Conservation (phyloP, 2,329 filamentous ascomycete genomes). For the Esteya vermicola region DNA sequence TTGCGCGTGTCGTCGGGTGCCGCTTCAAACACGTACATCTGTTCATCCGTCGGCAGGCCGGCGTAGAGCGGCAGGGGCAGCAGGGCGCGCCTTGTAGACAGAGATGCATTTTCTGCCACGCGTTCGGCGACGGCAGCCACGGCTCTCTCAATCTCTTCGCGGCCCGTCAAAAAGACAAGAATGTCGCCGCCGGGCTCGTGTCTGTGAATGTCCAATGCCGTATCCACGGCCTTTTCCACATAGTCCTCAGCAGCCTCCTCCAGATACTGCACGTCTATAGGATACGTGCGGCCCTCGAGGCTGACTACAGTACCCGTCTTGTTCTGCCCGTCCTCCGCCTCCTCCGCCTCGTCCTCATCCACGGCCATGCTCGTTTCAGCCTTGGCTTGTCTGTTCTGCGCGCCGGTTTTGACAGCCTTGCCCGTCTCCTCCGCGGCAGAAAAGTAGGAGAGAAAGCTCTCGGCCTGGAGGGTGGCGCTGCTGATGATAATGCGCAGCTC, state of each 20-base stretch:
- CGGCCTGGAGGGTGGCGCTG: slow-evolving; percentile 84
- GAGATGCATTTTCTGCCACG: slow-evolving; percentile 38
- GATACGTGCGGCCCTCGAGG: slow-evolving; percentile 75
- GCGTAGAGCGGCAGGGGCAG: slow-evolving; percentile 74
- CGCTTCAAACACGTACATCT: slow-evolving; percentile 88
- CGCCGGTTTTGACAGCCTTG: neutral
- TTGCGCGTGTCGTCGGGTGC: slow-evolving; percentile 72
- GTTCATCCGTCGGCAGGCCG: slow-evolving; percentile 76
- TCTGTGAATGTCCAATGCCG: slow-evolving; percentile 76
- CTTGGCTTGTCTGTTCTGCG: no score
- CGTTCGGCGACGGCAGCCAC: slow-evolving; percentile 69
- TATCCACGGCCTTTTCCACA: slow-evolving; percentile 65
- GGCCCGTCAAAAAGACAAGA: slow-evolving; percentile 78
- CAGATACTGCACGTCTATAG: slow-evolving; percentile 75
- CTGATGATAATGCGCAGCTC: slow-evolving; percentile 83
- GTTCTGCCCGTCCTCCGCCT: no score
- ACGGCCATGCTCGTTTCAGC: slow-evolving; percentile 8
- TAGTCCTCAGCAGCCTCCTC: slow-evolving; percentile 73
- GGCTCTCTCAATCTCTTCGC: slow-evolving; percentile 79
- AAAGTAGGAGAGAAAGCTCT: slow-evolving; percentile 76
- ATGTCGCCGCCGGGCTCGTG: slow-evolving; percentile 75
- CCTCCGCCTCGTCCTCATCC: slow-evolving; percentile 14
- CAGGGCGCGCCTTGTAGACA: slow-evolving; percentile 35
- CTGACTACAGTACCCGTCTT: slow-evolving; percentile 53
- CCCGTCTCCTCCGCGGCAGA: slow-evolving; percentile 19